These are phyloP conservation scores for Penicillium frequentans DNA, from an alignment of 2,329 filamentous ascomycete genomes.

Conservation along the genomic window DNA sequence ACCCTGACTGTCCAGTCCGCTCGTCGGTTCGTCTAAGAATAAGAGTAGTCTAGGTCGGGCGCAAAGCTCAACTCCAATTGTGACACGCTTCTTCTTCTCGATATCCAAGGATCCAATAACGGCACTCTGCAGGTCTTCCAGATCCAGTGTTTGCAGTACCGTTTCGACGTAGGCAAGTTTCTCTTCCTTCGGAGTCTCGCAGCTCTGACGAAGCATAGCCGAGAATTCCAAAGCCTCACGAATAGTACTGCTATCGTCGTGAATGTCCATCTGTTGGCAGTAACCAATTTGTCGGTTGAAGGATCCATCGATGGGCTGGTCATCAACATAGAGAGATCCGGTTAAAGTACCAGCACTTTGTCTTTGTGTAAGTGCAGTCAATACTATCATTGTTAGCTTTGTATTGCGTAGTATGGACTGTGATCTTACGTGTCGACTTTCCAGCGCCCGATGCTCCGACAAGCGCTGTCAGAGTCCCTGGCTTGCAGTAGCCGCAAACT, in stretches of 20 bases:
- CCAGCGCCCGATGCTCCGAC: conserved; percentile 64
- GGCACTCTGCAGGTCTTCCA: conserved; percentile 62
- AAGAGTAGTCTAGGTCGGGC: conserved; percentile 64
- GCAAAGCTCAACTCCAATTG: conserved; percentile 68
- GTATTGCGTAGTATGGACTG: conserved; percentile 53
- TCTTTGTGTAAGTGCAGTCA: conserved; percentile 68
- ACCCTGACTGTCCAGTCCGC: conserved; percentile 63
- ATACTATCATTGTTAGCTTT: conserved; percentile 39
- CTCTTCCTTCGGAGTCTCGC: conserved; percentile 50
- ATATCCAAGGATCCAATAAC: conserved; percentile 62
- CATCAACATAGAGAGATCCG: conserved; percentile 66
- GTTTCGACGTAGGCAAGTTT: conserved; percentile 64
- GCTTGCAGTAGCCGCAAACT: conserved; percentile 72
- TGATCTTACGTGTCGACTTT: conserved; percentile 55
- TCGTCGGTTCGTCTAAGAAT: conserved; percentile 69
- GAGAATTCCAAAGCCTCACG: conserved; percentile 66
- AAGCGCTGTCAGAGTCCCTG: conserved; percentile 54
- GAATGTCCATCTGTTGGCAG: conserved; percentile 67
- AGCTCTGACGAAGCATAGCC: conserved; percentile 58
- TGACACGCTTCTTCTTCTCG: conserved; percentile 66
- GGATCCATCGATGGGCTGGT: conserved; percentile 54
- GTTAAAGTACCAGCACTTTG: conserved; percentile 60
- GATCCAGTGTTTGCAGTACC: conserved; percentile 60
- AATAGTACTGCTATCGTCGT: conserved; percentile 65
- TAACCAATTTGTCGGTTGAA: conserved; percentile 69